Conservation (phyloP, 2,329 filamentous ascomycete species). For the Trichoderma semiorbis region DNA sequence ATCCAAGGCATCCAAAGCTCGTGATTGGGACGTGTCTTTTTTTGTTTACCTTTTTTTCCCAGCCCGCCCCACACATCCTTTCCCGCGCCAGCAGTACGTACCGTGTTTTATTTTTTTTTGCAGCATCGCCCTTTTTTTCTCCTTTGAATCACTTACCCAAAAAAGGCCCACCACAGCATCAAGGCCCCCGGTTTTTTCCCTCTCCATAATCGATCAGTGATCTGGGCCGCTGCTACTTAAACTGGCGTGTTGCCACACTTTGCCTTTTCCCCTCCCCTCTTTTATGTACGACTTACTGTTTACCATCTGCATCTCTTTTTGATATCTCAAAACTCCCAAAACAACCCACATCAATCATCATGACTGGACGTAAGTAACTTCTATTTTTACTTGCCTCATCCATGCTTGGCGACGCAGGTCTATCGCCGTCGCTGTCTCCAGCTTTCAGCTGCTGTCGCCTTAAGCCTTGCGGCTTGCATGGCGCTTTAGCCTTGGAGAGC, state of each 20-base stretch:
- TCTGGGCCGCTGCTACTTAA: slow-evolving; percentile 41
- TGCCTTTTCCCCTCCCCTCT: slow-evolving; percentile 19
- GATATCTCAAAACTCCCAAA: not conserved
- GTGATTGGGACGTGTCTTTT: not conserved
- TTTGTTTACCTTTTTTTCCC: slow-evolving; percentile 1
- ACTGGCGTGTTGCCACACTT: slow-evolving; percentile 29
- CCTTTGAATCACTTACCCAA: not conserved
- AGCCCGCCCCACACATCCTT: not conserved
- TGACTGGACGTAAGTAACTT: slow-evolving; percentile 36
- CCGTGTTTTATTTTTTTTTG: not conserved
- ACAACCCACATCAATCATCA: slow-evolving; percentile 24
- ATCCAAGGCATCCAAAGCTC: not conserved
- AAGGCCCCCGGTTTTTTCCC: not conserved
- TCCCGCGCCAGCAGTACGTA: not conserved
- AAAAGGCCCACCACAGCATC: not conserved
- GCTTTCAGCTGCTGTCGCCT: not conserved
- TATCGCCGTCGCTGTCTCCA: not conserved
- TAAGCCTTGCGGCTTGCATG: not conserved
- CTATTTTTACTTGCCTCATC: not conserved
- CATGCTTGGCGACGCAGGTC: not conserved
- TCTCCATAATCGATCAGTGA: slow-evolving; percentile 31
- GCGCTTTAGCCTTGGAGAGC: not conserved
- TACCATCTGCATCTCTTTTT: not conserved
- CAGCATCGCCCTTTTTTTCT: not conserved
- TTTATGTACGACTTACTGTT: slow-evolving; percentile 14